These are phyloP conservation scores for Aspergillus sp. DNA, from an alignment of 2,329 filamentous ascomycete genomes.

Conservation along the genomic window DNA sequence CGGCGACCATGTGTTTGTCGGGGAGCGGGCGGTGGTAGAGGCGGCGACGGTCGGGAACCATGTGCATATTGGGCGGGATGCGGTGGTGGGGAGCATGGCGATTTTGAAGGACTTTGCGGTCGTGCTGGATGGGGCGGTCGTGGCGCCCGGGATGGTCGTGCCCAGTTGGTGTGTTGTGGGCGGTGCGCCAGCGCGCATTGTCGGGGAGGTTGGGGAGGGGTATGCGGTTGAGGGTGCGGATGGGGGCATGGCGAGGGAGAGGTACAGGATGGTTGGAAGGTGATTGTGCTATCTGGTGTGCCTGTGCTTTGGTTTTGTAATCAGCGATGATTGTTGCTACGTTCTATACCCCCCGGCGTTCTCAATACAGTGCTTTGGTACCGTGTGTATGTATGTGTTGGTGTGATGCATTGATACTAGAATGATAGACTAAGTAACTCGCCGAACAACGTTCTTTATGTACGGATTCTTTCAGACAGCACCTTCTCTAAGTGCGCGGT, in stretches of 20 bases:
- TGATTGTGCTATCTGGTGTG: slow-evolving; percentile 11
- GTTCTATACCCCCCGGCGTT: slow-evolving; percentile 14
- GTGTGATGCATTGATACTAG: too few relatives aligned
- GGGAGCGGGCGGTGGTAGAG: slow-evolving; percentile 70
- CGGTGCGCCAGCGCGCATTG: slow-evolving; percentile 72
- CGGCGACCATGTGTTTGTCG: slow-evolving; percentile 91
- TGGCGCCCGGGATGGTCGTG: slow-evolving; percentile 86
- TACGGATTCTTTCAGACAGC: too few relatives aligned
- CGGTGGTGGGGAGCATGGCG: slow-evolving; percentile 77
- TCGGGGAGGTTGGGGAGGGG: slow-evolving; percentile 67
- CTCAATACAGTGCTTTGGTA: too few relatives aligned
- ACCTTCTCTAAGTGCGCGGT: background rate
- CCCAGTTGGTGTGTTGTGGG: slow-evolving; percentile 92
- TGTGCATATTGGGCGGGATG: slow-evolving; percentile 77
- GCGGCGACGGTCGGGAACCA: slow-evolving; percentile 80
- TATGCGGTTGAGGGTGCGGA: slow-evolving; percentile 47
- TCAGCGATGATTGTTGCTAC: slow-evolving; percentile 5
- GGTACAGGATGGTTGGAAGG: slow-evolving; percentile 38
- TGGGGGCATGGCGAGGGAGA: slow-evolving; percentile 43
- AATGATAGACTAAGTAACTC: too few relatives aligned
- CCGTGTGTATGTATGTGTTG: too few relatives aligned
- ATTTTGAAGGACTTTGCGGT: slow-evolving; percentile 93
- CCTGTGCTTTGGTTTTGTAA: slow-evolving; percentile 9
- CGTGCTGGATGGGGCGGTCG: slow-evolving; percentile 77
- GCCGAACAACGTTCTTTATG: too few relatives aligned